A percentile compares a stretch with the other conserved stretches of the same genome.
Evolutionary conservation across 257 asterid genomes (phyloP).

Genomic region (Phtheirospermum japonicum): DNA sequence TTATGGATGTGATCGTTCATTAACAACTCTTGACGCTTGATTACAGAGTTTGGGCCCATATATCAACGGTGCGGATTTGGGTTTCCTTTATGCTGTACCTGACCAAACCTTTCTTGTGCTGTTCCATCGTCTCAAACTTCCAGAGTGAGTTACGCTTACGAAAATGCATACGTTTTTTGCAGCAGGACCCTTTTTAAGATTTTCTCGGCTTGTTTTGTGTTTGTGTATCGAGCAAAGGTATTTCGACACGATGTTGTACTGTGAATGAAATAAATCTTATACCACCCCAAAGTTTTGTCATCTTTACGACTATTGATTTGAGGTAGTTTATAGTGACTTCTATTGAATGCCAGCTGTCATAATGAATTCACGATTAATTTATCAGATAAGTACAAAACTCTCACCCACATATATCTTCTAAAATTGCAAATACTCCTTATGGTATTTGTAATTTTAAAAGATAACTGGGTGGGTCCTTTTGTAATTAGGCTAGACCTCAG

Average conservation of each 20-base stretch:
- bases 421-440: not conserved
- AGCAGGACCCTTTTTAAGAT: not conserved
- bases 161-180: not conserved
- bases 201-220: constrained; percentile 6
- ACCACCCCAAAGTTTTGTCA: constrained; percentile 27
- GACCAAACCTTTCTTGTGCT: constrained; percentile 90
- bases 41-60: constrained; percentile 82
- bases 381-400: not conserved
- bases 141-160: constrained; percentile 43
- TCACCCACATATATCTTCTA: not conserved
- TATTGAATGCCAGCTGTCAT: not conserved
- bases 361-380: not conserved
- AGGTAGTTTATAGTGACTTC: constrained; percentile 13
- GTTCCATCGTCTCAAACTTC: constrained; percentile 80
- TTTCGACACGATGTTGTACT: constrained; percentile 22
- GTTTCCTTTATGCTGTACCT: constrained; percentile 82
- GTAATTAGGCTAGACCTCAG: not conserved
- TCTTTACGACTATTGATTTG: not conserved
- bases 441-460: not conserved
- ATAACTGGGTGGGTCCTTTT: not conserved
- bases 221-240: constrained; percentile 21
- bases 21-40: not conserved
- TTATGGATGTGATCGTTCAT: not conserved
- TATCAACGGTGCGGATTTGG: constrained; percentile 88
- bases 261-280: constrained; percentile 17